Percentiles rank a stretch among this genome's conserved stretches.
These are phyloP conservation scores for Phtheirospermum japonicum DNA, from an alignment of 257 asterid species.

Conservation along the genomic window DNA sequence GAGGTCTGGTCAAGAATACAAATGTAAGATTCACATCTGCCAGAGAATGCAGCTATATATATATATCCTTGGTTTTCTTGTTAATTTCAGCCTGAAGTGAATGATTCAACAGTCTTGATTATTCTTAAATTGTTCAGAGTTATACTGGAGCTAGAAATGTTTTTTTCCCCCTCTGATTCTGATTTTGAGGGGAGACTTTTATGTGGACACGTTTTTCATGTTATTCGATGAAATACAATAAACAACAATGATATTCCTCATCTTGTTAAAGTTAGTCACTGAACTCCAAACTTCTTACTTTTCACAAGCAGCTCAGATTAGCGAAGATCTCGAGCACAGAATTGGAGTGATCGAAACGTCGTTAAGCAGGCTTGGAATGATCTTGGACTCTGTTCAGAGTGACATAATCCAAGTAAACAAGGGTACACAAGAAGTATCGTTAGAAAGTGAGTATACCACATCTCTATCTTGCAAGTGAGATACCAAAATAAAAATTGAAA, in stretches of 20 bases:
- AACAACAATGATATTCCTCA: conserved; percentile 1
- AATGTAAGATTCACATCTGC: conserved; percentile 50
- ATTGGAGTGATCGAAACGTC: conserved; percentile 83
- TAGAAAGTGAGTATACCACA: conserved; percentile 59
- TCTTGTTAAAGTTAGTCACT: conserved; percentile 17
- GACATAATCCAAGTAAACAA: conserved; percentile 84
- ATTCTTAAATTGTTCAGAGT: conserved; percentile 15
- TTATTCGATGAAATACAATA: conserved; percentile 2
- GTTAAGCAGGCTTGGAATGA: conserved; percentile 71
- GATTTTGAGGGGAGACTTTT: conserved; percentile 15
- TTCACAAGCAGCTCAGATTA: conserved; percentile 58
- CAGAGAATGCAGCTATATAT: not conserved
- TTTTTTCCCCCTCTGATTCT: not conserved
- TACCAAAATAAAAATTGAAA: conserved; percentile 9
- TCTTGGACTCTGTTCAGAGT: conserved; percentile 82
- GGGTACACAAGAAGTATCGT: conserved; percentile 72
- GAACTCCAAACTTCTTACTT: conserved; percentile 24
- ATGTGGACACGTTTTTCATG: not conserved
- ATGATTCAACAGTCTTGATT: conserved; percentile 7
- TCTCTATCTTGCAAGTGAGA: conserved; percentile 16
- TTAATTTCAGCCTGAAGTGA: conserved; percentile 21
- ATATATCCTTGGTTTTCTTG: conserved; percentile 12
- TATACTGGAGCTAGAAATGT: conserved; percentile 22
- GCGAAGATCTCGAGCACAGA: conserved; percentile 83
- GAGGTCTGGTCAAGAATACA: conserved; percentile 67